Base-by-base conservation (phyloP, 2,329 filamentous ascomycete genomes). In the Allantophomopsis cytisporea region DNA sequence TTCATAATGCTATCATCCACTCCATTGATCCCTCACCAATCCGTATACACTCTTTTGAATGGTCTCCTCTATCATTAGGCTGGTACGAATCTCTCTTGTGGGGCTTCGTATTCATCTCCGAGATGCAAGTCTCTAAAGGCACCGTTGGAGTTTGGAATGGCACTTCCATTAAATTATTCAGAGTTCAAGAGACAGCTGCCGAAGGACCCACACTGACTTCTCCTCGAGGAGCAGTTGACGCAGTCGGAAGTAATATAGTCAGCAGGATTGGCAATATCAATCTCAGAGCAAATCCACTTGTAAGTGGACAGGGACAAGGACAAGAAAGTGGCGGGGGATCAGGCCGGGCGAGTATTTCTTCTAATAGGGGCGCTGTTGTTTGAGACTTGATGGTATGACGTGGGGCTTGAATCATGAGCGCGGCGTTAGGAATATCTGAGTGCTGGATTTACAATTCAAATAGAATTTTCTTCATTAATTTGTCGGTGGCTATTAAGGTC, bases 71-170 rank as follows among this genome's bases (percentile, higher is more conserved):
- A 28, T 83, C 85, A 0, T 68, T 96, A 38, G 89, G 88, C 37
- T 96, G 91, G 91, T 95, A 96, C 58, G 86, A 95, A 59, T 89
- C 85, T 5, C 68, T 96, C 11, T 68, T 98, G 8, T 98, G 91
- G 91, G 80, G 86, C 13, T 84, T 95, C 50, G 77, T 95, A 39
- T 96, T 95, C 57, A 79, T 83, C 20, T 80, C 79, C 51, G 91
- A 98, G 62, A 85, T 94, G 78, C 77, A 87, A 42, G 76, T 89
- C 20, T 76, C 81, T 1, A 88, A 82, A 54, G 88, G 88, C 21
- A 88, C 84, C 2, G 84, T 88, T 23, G 89, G 91, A 7, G 79
- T 95, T 2, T 98, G 91, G 89, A 95, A 89, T 54, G 83, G 86
- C 30, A 96, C 91, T 1, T 68, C 69, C 2, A 85, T 98, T 57